A percentile compares a stretch with the other conserved stretches of the same genome.
These are phyloP conservation scores for Pascua guehoae DNA, from an alignment of 1,284 basidiomycete genomes.

Conservation along the genomic window DNA sequence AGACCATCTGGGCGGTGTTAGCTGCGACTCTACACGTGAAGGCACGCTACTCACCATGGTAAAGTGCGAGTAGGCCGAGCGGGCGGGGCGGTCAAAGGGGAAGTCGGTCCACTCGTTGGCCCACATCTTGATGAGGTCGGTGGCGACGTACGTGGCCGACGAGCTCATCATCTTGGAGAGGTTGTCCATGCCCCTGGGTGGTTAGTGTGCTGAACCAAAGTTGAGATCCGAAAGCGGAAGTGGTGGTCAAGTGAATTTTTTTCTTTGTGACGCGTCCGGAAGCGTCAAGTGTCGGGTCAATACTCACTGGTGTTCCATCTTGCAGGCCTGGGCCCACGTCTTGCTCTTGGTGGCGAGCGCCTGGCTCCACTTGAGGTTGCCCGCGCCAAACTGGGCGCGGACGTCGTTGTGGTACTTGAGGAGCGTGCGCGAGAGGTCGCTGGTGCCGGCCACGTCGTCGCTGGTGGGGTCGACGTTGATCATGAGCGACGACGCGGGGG, in stretches of 20 bases:
- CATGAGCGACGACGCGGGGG: too few relatives aligned
- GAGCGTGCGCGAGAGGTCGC: neutral
- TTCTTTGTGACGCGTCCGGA: neutral
- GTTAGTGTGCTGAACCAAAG: neutral
- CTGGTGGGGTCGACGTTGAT: constrained; percentile 25
- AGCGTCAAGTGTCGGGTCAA: too few relatives aligned
- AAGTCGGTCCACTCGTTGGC: constrained; percentile 6
- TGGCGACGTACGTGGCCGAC: neutral
- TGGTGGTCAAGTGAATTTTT: too few relatives aligned
- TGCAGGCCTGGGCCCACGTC: too few relatives aligned
- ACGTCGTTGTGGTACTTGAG: constrained; percentile 5
- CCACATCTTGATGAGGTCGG: neutral
- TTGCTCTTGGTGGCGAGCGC: neutral
- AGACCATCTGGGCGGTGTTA: constrained; percentile 30
- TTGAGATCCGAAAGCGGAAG: too few relatives aligned
- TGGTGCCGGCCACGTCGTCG: constrained; percentile 14
- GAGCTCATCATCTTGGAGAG: neutral
- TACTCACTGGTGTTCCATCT: too few relatives aligned
- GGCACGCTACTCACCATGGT: too few relatives aligned
- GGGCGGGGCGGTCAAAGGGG: constrained; percentile 26
- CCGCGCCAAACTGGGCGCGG: constrained; percentile 4
- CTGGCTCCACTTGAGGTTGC: constrained; percentile 1
- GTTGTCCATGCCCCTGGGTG: constrained; percentile 6
- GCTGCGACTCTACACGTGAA: too few relatives aligned
- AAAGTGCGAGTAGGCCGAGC: constrained; percentile 2